Base-by-base conservation (phyloP, 1,284 basidiomycete genomes). In the Ceratobasidium sp. region DNA sequence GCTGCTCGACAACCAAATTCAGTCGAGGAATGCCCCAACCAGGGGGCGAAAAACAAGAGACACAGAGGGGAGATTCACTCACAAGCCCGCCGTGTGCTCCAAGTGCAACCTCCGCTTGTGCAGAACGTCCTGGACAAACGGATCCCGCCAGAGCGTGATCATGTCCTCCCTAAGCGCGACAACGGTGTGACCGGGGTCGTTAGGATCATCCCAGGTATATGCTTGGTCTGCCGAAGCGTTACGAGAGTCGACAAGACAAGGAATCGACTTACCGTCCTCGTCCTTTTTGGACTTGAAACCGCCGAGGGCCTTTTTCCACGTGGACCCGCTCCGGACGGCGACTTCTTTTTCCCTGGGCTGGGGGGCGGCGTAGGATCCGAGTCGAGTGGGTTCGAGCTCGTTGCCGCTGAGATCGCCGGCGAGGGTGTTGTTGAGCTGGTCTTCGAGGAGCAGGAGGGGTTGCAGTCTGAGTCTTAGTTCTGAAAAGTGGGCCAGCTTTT, bases 21-120 rank as follows among this genome's bases (percentile, higher is more conserved):
- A 40, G 38, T 8, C 17, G 38, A 40, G 38, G 38, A 40, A 40
- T 40, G 38, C 17, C n/a, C n/a, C n/a, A n/a, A n/a, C n/a, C n/a
- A n/a, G n/a, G n/a, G n/a, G n/a, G n/a, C n/a, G n/a, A n/a, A 40
- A 40, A 40, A 40, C 17, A 17, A 17, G 38, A 40, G 8, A 40
- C 38, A 40, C 20, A 70, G 56, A 25, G 47, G 70, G 40, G 71
- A 45, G 25, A 67, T 60, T 31, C 25, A 82, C 88, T 80, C 75
- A 92, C 91, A 92, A 92, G 50, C 91, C 91, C 70, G 89, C 87
- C 77, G 87, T 90, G 76, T 93, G 90, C 78, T 93, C 88, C 70
- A 92, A 75, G 73, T 90, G 81, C 56, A 92, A 75, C 27, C 83
- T 81, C 75, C 84, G 86, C 79, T 90, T 87, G 58, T 82, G 79